Evolutionary conservation across 1,284 basidiomycete species (phyloP), one percentile per base, ranked within the genome.

Genomic region (Bondarzewia mesenterica): DNA sequence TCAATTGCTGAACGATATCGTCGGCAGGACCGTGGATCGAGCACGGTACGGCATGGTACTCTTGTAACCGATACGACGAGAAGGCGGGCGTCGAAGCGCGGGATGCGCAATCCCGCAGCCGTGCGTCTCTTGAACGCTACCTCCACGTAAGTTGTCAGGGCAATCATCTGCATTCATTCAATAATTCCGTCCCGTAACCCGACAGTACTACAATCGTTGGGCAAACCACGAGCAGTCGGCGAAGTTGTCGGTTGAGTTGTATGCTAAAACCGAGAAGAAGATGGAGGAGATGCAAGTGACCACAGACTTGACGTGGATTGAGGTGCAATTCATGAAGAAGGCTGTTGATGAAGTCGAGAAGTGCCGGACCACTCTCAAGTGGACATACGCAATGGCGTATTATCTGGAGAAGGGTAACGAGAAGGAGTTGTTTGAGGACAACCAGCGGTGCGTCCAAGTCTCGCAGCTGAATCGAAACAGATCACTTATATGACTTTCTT

Each of bases 351-450:
- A 87, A 58, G 84, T 91, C 8, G 81, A 85, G 55, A 87, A 86
- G 63, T 97, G 94, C 62, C 83, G 95, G 29, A 92, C 85, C 74
- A 97, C 95, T 39, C 80, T 99, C 54, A 98, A 98, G 69, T 99
- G 96, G 95, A 98, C 94, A 15, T 99, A 99, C 62, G 89, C 91
- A n/a, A 97, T 99, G 94, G 95, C 94, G 12, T 99, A 93, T 71
- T 99, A 97, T 57, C 74, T 89, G 27, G 78, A 82, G 50, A 83
- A 80, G 61, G 85, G 91, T 57, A 98, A 97, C 64, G 78, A 90
- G 77, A 98, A 97, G 63, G 90, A 93, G 62, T 70, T 99, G 42
- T 99, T 95, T 58, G 95, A 98, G 67, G 94, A 97, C 68, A 98
- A 98, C 62, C 95, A 99, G 69, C 78, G 89, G 85, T 85, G 54